A percentile compares a stretch with the other conserved stretches of the same genome.
phyloP scores from a whole-genome alignment of 1,284 basidiomycete species.

The Cryptococcus sp. region DNA sequence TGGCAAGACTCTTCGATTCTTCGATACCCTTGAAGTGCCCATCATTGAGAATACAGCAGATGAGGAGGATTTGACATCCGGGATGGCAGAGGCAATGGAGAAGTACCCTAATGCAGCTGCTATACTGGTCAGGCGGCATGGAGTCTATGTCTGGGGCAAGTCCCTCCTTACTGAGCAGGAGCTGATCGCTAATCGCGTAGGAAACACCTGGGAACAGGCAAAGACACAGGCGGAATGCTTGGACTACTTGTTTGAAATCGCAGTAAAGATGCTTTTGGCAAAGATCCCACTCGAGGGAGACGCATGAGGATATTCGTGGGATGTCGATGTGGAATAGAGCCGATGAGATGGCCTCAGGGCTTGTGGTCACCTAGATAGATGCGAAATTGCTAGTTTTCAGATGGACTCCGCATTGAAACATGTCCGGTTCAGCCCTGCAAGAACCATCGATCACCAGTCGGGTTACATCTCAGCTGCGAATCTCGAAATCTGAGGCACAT shows the following conservation, averaged over 20 bases:
- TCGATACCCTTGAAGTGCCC: constrained; percentile 76
- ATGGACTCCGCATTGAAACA: no score
- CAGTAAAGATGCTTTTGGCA: constrained; percentile 46
- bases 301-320: no score
- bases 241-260: constrained; percentile 80
- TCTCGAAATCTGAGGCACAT: no score
- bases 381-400: no score
- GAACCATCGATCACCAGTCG: no score
- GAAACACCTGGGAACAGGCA: constrained; percentile 75
- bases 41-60: constrained; percentile 85
- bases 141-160: constrained; percentile 78
- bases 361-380: no score
- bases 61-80: constrained; percentile 77
- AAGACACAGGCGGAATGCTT: constrained; percentile 84
- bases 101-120: constrained; percentile 72
- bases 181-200: constrained; percentile 43
- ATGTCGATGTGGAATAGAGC: no score
- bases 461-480: no score
- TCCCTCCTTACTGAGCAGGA: constrained; percentile 6
- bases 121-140: constrained; percentile 73
- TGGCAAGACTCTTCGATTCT: constrained; percentile 66
- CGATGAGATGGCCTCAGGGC: no score
- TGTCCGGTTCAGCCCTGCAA: no score
- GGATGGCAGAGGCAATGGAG: constrained; percentile 69
- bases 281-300: constrained; percentile 42